Evolutionary conservation across 2,329 filamentous ascomycete species (phyloP).

Genomic region (Penicillium nordicum): DNA sequence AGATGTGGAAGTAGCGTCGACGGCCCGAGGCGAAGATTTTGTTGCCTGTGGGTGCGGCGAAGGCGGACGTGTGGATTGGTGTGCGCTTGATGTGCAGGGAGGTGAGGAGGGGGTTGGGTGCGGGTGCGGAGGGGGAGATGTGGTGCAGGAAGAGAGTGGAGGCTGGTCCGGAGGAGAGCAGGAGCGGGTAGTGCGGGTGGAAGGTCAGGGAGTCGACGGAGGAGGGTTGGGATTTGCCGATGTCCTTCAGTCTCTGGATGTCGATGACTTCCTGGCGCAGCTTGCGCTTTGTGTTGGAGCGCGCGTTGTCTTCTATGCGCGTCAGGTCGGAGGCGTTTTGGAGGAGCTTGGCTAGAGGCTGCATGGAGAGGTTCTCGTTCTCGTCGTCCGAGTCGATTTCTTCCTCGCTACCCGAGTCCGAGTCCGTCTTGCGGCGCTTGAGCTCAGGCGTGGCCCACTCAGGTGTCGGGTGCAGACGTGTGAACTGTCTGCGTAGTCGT

Average conservation of each 20-base stretch:
- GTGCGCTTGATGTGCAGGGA: conserved; percentile 82
- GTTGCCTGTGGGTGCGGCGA: conserved; percentile 68
- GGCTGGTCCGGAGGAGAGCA: conserved; percentile 83
- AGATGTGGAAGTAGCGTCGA: conserved; percentile 87
- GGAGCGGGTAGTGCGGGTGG: conserved; percentile 81
- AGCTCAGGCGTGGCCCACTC: conserved; percentile 57
- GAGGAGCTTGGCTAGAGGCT: conserved; percentile 76
- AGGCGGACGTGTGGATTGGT: conserved; percentile 78
- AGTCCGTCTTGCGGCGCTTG: conserved; percentile 42
- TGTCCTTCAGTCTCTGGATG: conserved; percentile 84
- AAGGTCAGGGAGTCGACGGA: conserved; percentile 81
- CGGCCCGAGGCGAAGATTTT: conserved; percentile 86
- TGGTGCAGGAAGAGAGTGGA: conserved; percentile 87
- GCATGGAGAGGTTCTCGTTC: conserved; percentile 61
- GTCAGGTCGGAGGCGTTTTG: conserved; percentile 69
- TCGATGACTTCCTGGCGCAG: conserved; percentile 83
- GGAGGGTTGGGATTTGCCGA: conserved; percentile 72
- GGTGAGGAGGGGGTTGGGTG: conserved; percentile 83
- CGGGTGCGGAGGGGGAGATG: conserved; percentile 70
- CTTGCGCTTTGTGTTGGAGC: conserved; percentile 60
- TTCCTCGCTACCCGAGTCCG: conserved; percentile 38
- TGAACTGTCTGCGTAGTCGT: conserved; percentile 73
- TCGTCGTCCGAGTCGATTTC: conserved; percentile 57
- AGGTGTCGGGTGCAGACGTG: conserved; percentile 59
- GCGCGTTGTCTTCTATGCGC: conserved; percentile 46